phyloP scores from a whole-genome alignment of 345 rosid species.

The Abelmoschus esculentus region DNA sequence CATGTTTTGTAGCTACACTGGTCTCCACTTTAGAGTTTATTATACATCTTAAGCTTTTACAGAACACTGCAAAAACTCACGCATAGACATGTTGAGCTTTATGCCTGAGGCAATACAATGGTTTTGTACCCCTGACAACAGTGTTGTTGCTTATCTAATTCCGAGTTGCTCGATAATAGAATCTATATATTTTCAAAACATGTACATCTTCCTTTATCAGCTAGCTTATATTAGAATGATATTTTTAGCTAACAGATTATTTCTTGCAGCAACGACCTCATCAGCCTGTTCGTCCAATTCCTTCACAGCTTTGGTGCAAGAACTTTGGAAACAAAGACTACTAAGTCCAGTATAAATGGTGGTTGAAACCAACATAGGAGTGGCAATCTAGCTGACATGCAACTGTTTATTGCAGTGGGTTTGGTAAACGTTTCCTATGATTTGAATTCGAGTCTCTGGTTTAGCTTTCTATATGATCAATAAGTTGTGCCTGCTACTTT shows the following conservation, averaged over 20 bases:
- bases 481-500: conserved; percentile 7
- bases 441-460: not conserved
- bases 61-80: no score
- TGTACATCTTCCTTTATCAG: not conserved
- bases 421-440: not conserved
- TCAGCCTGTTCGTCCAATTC: conserved; percentile 86
- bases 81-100: no score
- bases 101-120: no score
- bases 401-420: conserved; percentile 4
- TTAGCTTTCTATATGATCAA: conserved; percentile 12
- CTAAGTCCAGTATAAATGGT: conserved; percentile 12
- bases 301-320: conserved; percentile 99
- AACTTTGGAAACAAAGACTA: conserved; percentile 90
- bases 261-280: conserved; percentile 95
- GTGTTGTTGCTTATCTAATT: not conserved
- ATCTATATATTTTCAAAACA: not conserved
- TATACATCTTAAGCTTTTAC: no score
- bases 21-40: no score
- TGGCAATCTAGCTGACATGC: conserved; percentile 5
- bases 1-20: no score
- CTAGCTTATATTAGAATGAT: not conserved
- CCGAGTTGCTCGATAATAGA: not conserved
- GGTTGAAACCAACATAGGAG: not conserved
- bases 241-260: conserved; percentile 8
- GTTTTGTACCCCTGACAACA: no score